phyloP scores from a whole-genome alignment of 2,329 filamentous ascomycete species.

The Pestalotiopsis sp. region DNA sequence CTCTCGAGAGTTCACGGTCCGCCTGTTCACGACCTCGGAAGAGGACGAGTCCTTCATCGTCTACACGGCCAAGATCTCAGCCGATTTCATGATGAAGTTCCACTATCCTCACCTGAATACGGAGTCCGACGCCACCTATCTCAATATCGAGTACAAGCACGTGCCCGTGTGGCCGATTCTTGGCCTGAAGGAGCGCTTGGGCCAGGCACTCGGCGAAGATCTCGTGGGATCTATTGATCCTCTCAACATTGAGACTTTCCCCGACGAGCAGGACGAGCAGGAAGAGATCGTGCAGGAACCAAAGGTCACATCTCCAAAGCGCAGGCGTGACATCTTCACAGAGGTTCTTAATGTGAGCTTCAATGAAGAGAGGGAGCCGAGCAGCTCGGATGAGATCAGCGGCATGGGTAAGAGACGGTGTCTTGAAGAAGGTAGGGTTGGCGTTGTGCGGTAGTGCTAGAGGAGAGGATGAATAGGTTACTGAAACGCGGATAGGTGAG shows the following conservation, averaged over 20 bases:
- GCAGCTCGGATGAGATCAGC: conserved; percentile 18
- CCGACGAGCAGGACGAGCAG: conserved; percentile 34
- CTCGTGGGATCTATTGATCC: conserved; percentile 48
- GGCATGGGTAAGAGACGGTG: conserved; percentile 28
- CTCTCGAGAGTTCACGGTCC: conserved; percentile 47
- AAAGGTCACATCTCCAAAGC: conserved; percentile 23
- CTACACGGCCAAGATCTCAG: conserved; percentile 53
- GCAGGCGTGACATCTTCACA: conserved; percentile 27
- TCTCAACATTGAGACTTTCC: conserved; percentile 49
- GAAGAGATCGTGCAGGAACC: conserved; percentile 17
- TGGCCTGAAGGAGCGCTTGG: conserved; percentile 58
- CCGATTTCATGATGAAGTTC: conserved; percentile 53
- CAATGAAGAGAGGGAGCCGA: conserved; percentile 29
- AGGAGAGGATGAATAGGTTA: background rate
- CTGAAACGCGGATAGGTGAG: conserved; percentile 7
- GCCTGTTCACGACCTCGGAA: conserved; percentile 49
- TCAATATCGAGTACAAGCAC: conserved; percentile 50
- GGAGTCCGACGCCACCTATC: conserved; percentile 30
- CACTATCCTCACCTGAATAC: conserved; percentile 48
- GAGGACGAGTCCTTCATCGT: conserved; percentile 55
- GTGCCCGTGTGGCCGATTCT: conserved; percentile 59
- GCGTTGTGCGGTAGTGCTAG: conserved; percentile 26
- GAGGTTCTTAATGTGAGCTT: conserved; percentile 35
- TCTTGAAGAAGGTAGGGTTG: conserved; percentile 30
- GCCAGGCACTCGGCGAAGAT: conserved; percentile 54